A percentile compares a stretch with the other conserved stretches of the same genome.
Conservation (phyloP, 2,329 filamentous ascomycete genomes). For the Neobulgaria alba region DNA sequence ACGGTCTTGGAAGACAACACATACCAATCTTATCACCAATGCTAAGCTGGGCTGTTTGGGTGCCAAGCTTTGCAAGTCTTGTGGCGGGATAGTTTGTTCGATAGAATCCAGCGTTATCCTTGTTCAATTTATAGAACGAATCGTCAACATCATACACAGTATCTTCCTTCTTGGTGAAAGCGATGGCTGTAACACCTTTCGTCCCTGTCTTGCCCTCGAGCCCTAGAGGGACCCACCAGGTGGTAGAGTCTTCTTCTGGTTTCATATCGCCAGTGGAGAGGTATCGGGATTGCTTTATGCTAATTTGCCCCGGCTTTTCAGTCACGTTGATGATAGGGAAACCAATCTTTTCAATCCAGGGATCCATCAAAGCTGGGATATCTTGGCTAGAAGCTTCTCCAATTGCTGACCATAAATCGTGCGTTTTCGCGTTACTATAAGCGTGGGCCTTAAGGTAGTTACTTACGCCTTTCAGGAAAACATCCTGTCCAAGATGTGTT, state of each 20-base stretch:
- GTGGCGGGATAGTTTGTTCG: slow-evolving; percentile 87
- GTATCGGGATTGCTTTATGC: slow-evolving; percentile 79
- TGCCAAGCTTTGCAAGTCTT: slow-evolving; percentile 71
- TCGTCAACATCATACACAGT: slow-evolving; percentile 67
- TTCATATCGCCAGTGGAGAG: slow-evolving; percentile 85
- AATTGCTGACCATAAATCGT: slow-evolving; percentile 83
- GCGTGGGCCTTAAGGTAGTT: slow-evolving; percentile 82
- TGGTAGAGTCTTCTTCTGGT: slow-evolving; percentile 81
- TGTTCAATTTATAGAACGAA: slow-evolving; percentile 90
- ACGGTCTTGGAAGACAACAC: slow-evolving; percentile 1
- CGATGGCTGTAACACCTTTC: slow-evolving; percentile 52
- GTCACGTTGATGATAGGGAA: slow-evolving; percentile 83
- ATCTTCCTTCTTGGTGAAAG: slow-evolving; percentile 68
- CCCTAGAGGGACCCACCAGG: slow-evolving; percentile 91
- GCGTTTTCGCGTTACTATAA: slow-evolving; percentile 84
- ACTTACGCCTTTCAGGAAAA: slow-evolving; percentile 83
- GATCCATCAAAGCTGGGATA: slow-evolving; percentile 78
- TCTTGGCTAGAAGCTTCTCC: slow-evolving; percentile 82
- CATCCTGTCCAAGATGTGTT: slow-evolving; percentile 77
- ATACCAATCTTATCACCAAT: slow-evolving; percentile 82
- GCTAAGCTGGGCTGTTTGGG: slow-evolving; percentile 65
- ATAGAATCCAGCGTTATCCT: slow-evolving; percentile 70
- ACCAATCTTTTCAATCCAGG: slow-evolving; percentile 93
- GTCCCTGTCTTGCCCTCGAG: slow-evolving; percentile 67
- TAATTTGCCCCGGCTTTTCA: slow-evolving; percentile 76